A percentile compares a stretch with the other conserved stretches of the same genome.
These are phyloP conservation scores for Metschnikowia corniflorae DNA, from an alignment of 805 yeast species.

Conservation along the genomic window DNA sequence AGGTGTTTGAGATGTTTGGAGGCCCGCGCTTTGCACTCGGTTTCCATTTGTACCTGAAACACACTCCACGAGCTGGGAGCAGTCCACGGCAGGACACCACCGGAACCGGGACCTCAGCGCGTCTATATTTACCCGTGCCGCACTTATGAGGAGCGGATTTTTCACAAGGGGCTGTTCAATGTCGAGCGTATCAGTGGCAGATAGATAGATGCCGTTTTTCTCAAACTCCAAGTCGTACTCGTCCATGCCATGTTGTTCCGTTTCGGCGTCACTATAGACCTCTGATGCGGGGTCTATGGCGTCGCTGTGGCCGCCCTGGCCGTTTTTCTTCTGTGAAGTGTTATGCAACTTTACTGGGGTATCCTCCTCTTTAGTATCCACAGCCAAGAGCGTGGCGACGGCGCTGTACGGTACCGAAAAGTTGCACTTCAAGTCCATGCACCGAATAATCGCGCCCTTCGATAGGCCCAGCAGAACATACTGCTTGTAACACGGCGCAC, in stretches of 20 bases:
- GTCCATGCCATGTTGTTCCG: neutral
- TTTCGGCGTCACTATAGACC: no score
- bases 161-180: constrained; percentile 8
- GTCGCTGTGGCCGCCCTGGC: neutral
- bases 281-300: no score
- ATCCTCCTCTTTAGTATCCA: neutral
- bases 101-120: constrained; percentile 40
- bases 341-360: neutral
- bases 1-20: neutral
- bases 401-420: constrained; percentile 42
- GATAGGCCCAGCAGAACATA: constrained; percentile 49
- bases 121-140: constrained; percentile 14
- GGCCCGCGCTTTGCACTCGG: constrained; percentile 1
- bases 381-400: constrained; percentile 20
- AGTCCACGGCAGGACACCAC: constrained; percentile 88
- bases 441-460: constrained; percentile 50
- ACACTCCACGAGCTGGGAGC: constrained; percentile 53
- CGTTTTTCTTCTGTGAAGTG: neutral
- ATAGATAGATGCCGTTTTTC: neutral
- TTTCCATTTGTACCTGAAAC: constrained; percentile 9
- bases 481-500: constrained; percentile 62
- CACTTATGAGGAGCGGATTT: constrained; percentile 12
- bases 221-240: constrained; percentile 13
- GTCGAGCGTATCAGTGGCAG: neutral
- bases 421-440: constrained; percentile 61